Base-by-base conservation (phyloP, 345 rosid species). In the Hevea brasiliensis region DNA sequence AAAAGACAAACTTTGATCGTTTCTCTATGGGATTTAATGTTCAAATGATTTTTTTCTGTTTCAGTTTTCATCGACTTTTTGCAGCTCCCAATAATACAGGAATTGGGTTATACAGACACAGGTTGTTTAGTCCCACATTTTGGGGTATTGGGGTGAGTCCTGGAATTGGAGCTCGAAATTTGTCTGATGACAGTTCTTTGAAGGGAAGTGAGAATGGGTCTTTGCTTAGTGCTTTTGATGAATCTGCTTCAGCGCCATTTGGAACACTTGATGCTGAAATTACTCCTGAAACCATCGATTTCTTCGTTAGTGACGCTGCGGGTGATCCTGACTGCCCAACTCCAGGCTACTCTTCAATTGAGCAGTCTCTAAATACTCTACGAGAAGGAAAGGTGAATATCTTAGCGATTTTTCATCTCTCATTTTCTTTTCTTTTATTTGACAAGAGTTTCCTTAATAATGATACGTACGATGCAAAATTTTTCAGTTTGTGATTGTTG, bases 251-350 rank as follows among this genome's bases (percentile, higher is more conserved):
- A 10, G 83, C 77, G 20, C 83, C 87, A 26, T 88, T 85, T 40
- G 76, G 81, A 32, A 88, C 90, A 0, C 24, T 86, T 35, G 78
- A 78, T 45, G 89, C 91, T 48, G 86, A 91, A 75, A 82, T 86
- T 51, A 88, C 93, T 0, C 84, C 80, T 6, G 95, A 88, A 69
- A 91, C 90, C 51, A 81, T 66, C 61, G 97, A 88, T 81, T 91
- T 91, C 83, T 93, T 93, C 51, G 92, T 91, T 63, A 91, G 98
- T 55, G 98, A 93, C 48, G 91, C 97, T 20, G 94, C 89, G 72
- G 98, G 97, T 56, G 95, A 93, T 81, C 97, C 95, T 14, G 95
- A 93, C 59, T 84, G 95, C 84, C 97, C 98, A 14, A 82, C 97
- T 11, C 82, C 82, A 57, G 95, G 93, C 44, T 91, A 85, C 77